Base-by-base conservation (phyloP, 2,329 filamentous ascomycete genomes). In the Emergomyces pasteurianus region DNA sequence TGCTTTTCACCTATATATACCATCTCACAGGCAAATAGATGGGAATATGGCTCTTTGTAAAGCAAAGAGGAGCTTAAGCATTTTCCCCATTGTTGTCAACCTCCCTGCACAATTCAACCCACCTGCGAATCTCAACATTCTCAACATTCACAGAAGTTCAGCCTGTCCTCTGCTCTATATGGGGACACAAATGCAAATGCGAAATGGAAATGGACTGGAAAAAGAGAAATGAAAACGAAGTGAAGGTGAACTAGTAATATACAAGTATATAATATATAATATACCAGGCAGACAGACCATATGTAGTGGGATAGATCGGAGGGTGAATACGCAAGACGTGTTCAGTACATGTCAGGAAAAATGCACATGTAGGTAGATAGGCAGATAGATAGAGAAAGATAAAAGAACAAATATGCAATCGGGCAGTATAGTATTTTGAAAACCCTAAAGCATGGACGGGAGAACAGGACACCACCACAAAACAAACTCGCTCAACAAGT, bases 401-500 rank as follows among this genome's bases (percentile, higher is more conserved):
- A n/a, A n/a, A n/a, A n/a, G 26, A n/a, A 26, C 47, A 31, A 50
- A 31, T 8, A 28, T 46, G 42, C 23, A 46, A 3, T 31, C 18
- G 47, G 2, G 8, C 23, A 7, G 47, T 46, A n/a, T 46, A 18
- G 7, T 31, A 36, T 36, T 36, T 36, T 7, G 9, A 10, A 36
- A 9, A n/a, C n/a, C 9, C 7, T 36, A 9, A 8, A 36, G 7
- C 3, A 10, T 5, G 3, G 3, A 8, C 1, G 6, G n/a, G 42
- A 18, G 16, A 21, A 18, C 12, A 14, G 42, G n/a, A 18, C 9
- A 43, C 7, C 31, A 31, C 10, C 47, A 28, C 9, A 50, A 43
- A 7, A 23, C 10, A 26, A 58, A 31, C 42, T 14, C n/a, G n/a
- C 56, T 72, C 72, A 86, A 71, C 89, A 92, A 61, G 86, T 88